Percentiles rank a stretch among this genome's conserved stretches.
Conservation (phyloP, 768 basidiomycete genomes). For the Collybia nuda region DNA sequence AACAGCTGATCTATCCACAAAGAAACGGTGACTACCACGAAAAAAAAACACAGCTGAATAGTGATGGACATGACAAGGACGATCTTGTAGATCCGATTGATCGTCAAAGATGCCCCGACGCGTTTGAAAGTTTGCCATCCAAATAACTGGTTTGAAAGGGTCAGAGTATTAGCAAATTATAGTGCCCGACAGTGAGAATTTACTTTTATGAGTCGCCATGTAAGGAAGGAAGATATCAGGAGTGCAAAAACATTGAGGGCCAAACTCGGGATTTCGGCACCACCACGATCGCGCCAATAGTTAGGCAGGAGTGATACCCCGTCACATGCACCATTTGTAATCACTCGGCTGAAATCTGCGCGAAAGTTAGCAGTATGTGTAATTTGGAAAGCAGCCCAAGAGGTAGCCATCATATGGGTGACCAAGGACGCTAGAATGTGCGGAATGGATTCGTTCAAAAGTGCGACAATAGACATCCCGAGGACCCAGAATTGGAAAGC, state of each 20-base stretch:
- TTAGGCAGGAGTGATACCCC: constrained; percentile 50
- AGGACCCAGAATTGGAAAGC: constrained; percentile 80
- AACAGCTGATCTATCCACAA: constrained; percentile 79
- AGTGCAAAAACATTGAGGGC: constrained; percentile 62
- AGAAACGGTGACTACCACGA: constrained; percentile 66
- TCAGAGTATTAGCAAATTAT: background rate
- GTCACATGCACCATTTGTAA: constrained; percentile 65
- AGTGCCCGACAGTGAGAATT: background rate
- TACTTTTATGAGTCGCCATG: constrained; percentile 77
- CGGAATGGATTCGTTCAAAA: constrained; percentile 77
- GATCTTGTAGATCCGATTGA: constrained; percentile 74
- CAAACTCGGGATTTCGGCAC: constrained; percentile 65
- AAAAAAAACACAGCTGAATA: constrained; percentile 78
- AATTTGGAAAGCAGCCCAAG: constrained; percentile 73
- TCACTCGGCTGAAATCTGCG: constrained; percentile 50
- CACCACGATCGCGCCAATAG: constrained; percentile 64
- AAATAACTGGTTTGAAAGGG: constrained; percentile 45
- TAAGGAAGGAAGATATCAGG: constrained; percentile 59
- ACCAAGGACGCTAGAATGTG: constrained; percentile 74
- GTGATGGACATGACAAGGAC: constrained; percentile 69
- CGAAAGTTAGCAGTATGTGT: constrained; percentile 58
- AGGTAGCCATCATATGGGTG: constrained; percentile 72
- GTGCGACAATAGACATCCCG: constrained; percentile 73
- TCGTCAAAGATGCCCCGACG: constrained; percentile 70
- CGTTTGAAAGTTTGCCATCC: constrained; percentile 91